Evolutionary conservation across 2,329 filamentous ascomycete genomes (phyloP), one percentile per base, ranked within the genome.

Genomic region (Monosporascus cannonballus): DNA sequence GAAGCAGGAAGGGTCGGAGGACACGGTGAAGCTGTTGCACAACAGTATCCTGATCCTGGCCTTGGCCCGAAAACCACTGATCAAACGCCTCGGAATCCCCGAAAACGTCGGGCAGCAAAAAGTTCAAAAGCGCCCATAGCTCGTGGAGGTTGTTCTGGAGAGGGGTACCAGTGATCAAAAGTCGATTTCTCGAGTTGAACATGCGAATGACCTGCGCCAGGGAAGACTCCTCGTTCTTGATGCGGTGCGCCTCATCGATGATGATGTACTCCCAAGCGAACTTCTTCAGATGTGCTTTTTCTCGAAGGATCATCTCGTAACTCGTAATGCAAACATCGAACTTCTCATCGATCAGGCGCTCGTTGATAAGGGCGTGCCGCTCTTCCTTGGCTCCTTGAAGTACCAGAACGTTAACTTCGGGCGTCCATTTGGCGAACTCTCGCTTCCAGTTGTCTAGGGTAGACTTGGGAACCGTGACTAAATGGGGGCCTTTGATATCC

Each of bases 181-280:
- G 80, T 49, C 94, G 87, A 69, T 97, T 97, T 67, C 94, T 84
- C 5, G 94, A 99, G 72, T 92, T 90, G 77, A 99, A 99, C 50
- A 96, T 76, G 61, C 94, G 90, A 59, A 99, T 96, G 60, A 97
- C 95, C 66, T 97, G 93, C 3, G 94, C 92, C 3, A 99, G 79
- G 0, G 94, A 96, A 0, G 94, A 99, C 70, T 97, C 91, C 68
- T 99, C 94, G 71, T 99, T 99, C 77, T 99, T 99, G 81, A 99
- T 99, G 55, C 94, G 90, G 71, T 99, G 94, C 2, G 94, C 84
- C 73, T 99, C 94, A 64, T 99, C 94, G 59, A 99, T 96, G 61
- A 99, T 96, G 71, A 99, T 99, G 72, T 99, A 99, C 70, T 99
- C 93, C 94, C 94, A 99, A 0, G 94, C 92, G 69, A 99, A 96